A percentile compares a stretch with the other conserved stretches of the same genome.
These are phyloP conservation scores for Phytophthora litchii DNA, from an alignment of 352 stramenopile genomes.

Conservation along the genomic window DNA sequence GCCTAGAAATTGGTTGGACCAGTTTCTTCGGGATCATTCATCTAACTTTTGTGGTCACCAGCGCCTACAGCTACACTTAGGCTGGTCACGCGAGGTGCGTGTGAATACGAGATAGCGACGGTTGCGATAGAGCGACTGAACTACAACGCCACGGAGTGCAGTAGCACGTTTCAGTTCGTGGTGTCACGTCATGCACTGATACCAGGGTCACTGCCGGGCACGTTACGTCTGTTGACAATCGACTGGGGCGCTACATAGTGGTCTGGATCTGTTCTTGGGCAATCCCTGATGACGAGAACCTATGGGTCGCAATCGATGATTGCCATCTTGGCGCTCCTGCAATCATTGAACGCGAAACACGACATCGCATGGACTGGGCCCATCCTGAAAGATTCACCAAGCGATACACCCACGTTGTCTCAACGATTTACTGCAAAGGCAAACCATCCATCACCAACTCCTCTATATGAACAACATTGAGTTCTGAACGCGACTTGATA, in stretches of 20 bases:
- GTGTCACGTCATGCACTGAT: constrained; percentile 3
- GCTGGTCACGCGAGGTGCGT: too few species aligned
- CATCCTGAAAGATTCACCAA: too few species aligned
- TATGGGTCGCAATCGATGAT: constrained; percentile 1
- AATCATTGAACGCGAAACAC: too few species aligned
- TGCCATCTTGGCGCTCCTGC: neutral
- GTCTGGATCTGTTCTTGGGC: neutral
- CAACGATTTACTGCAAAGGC: neutral
- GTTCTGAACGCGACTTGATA: too few species aligned
- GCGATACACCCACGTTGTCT: too few species aligned
- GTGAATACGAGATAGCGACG: too few species aligned
- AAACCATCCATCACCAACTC: constrained; percentile 2
- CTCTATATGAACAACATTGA: too few species aligned
- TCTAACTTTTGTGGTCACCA: too few species aligned
- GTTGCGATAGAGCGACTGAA: too few species aligned
- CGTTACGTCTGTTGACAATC: constrained; percentile 10
- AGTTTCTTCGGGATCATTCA: too few species aligned
- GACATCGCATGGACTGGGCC: too few species aligned
- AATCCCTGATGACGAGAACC: neutral
- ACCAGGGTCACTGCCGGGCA: neutral
- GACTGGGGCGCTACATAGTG: neutral
- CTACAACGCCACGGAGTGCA: too few species aligned
- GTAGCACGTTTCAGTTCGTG: neutral
- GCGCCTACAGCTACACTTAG: neutral
- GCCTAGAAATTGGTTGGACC: neutral